Base-by-base conservation (phyloP, 2,329 filamentous ascomycete species). In the Polychaeton citri region DNA sequence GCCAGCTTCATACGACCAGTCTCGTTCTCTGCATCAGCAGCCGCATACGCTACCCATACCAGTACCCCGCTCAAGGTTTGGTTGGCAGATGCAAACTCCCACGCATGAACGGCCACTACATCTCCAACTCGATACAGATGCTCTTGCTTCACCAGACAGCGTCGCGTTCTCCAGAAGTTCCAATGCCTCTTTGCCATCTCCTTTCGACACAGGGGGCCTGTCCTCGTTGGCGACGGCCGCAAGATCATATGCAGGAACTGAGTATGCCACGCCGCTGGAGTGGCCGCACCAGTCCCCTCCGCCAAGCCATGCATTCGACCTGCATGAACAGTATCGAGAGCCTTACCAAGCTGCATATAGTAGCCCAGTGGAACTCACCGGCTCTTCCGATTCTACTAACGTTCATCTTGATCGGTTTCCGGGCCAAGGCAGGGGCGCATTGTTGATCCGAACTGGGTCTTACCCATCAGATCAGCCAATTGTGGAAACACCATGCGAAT, bases 1-100 rank as follows among this genome's bases (percentile, higher is more conserved):
- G 21, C 33, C 33, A 19, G 26, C 41, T 19, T 30, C 15, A 13
- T 34, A 38, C 19, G 39, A 36, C 13, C 46, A 43, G 13, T 8
- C 37, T 6, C 9, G 26, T 17, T 8, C 3, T 6, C 6, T 19
- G 17, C 26, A 33, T 4, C 35, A 20, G 8, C 21, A 12, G 5
- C 24, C 12, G 12, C 24, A 28, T 4, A 28, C 24, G 24, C 24
- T 15, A 3, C 24, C 24, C 24, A 28, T 28, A 5, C 24, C 24
- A 3, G 15, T 28, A 12, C 24, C 24, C 12, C 24, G 24, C 12
- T 10, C 12, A 28, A 28, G 15, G 7, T 10, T 15, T 7, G 24
- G 24, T 15, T 28, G 24, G 24, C 24, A 28, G 24, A 15, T 15
- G 12, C 24, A 28, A 15, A 28, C 15, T 28, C 24, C 24, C 12